phyloP scores from a whole-genome alignment of 257 asterid genomes.

The Ehretia macrophylla region DNA sequence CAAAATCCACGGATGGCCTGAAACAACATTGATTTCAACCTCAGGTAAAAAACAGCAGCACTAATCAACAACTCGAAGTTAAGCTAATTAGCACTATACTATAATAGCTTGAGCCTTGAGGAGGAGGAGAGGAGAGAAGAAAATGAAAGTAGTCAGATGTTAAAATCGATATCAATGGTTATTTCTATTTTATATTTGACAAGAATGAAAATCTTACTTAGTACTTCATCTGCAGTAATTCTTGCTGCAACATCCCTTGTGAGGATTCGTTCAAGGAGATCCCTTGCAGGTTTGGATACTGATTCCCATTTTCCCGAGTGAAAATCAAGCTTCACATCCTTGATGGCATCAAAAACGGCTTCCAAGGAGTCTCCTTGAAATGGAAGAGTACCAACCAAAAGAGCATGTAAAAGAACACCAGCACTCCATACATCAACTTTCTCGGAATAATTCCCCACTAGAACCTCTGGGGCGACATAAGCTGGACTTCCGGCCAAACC shows the following conservation, averaged over 20 bases:
- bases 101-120: not conserved
- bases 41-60: not conserved
- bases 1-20: conserved; percentile 52
- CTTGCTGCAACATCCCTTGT: conserved; percentile 39
- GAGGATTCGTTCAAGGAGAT: conserved; percentile 42
- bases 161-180: not conserved
- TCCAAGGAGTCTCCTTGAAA: conserved; percentile 38
- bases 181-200: not conserved
- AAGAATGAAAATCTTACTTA: conserved; percentile 27
- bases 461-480: conserved; percentile 48
- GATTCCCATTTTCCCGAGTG: conserved; percentile 36
- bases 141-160: no score
- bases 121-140: no score
- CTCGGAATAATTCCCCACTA: conserved; percentile 34
- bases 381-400: conserved; percentile 40
- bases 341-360: conserved; percentile 34
- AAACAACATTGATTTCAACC: conserved; percentile 1
- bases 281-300: conserved; percentile 45
- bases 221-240: conserved; percentile 43
- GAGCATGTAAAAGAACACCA: conserved; percentile 47
- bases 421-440: conserved; percentile 49
- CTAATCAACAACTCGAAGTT: no score
- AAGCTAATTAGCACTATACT: not conserved
- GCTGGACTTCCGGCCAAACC: conserved; percentile 56
- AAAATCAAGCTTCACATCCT: conserved; percentile 36